phyloP scores from a whole-genome alignment of 2,329 filamentous ascomycete species.

The Ophiosphaerella narmari region DNA sequence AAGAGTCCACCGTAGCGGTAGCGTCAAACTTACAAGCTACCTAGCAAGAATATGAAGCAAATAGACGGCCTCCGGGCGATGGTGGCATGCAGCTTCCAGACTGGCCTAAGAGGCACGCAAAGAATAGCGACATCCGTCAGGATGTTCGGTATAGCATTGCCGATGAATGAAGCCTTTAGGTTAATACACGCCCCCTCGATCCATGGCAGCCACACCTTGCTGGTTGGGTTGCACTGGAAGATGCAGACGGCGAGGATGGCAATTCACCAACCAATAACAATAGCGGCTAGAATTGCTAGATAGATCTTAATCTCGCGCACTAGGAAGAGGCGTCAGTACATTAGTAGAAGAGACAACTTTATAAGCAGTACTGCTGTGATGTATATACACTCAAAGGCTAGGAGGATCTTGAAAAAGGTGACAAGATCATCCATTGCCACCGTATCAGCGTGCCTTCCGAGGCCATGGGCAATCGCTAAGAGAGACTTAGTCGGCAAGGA shows the following conservation, averaged over 20 bases:
- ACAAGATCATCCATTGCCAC: constrained; percentile 2
- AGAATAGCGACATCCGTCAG: constrained; percentile 55
- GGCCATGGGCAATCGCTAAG: constrained; percentile 7
- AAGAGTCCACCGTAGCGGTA: no score
- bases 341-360: constrained; percentile 57
- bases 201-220: constrained; percentile 54
- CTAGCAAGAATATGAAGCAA: constrained; percentile 52
- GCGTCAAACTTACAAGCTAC: constrained; percentile 47
- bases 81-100: constrained; percentile 53
- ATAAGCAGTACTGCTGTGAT: constrained; percentile 56
- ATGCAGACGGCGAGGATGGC: constrained; percentile 56
- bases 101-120: constrained; percentile 53
- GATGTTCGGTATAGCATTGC: constrained; percentile 56
- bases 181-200: constrained; percentile 56
- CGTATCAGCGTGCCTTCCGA: constrained; percentile 17
- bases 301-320: constrained; percentile 51
- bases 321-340: constrained; percentile 60
- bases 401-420: constrained; percentile 44
- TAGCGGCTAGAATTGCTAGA: constrained; percentile 48
- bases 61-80: constrained; percentile 51
- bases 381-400: constrained; percentile 56
- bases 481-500: neutral
- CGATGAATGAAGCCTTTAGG: constrained; percentile 57
- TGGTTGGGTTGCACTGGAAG: constrained; percentile 58
- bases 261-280: constrained; percentile 56